Evolutionary conservation across 2,329 filamentous ascomycete genomes (phyloP).

Genomic region (Penicillium sp.): DNA sequence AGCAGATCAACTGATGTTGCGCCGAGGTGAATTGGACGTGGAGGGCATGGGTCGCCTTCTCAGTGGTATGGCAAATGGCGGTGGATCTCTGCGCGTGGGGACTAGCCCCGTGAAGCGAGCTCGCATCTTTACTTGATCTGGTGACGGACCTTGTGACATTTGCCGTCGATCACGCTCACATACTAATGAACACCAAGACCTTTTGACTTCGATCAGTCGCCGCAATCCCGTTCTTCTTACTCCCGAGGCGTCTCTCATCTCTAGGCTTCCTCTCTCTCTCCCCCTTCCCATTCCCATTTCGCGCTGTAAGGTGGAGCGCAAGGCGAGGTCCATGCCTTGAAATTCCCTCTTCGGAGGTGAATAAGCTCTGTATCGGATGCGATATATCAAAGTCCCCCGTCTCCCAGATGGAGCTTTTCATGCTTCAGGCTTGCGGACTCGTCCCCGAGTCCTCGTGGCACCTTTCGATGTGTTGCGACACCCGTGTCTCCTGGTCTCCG

Average conservation of each 20-base stretch:
- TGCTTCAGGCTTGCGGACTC: too few species aligned
- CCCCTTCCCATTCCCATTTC: constrained; percentile 22
- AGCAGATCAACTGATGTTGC: constrained; percentile 39
- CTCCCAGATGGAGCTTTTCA: constrained; percentile 4
- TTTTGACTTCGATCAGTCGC: not conserved
- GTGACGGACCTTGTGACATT: constrained; percentile 6
- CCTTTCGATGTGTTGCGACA: constrained; percentile 7
- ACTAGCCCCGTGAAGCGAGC: constrained; percentile 33
- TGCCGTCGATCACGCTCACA: constrained; percentile 27
- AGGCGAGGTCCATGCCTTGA: constrained; percentile 49
- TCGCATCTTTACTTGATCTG: constrained; percentile 30
- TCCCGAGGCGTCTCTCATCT: too few species aligned
- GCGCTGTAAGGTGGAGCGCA: constrained; percentile 50
- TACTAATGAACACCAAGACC: constrained; percentile 5
- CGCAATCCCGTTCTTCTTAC: too few species aligned
- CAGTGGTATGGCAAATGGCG: constrained; percentile 35
- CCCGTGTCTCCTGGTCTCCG: constrained; percentile 9
- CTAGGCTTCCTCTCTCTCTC: not conserved
- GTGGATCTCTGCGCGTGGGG: constrained; percentile 27
- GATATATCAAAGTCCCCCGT: constrained; percentile 39
- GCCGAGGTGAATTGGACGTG: constrained; percentile 41
- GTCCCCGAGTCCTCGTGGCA: constrained; percentile 1
- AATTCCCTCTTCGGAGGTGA: constrained; percentile 32
- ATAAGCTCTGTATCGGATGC: constrained; percentile 50
- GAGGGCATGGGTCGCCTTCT: constrained; percentile 45